Base-by-base conservation (phyloP, 1,284 basidiomycete species). In the Leccinum variabile region DNA sequence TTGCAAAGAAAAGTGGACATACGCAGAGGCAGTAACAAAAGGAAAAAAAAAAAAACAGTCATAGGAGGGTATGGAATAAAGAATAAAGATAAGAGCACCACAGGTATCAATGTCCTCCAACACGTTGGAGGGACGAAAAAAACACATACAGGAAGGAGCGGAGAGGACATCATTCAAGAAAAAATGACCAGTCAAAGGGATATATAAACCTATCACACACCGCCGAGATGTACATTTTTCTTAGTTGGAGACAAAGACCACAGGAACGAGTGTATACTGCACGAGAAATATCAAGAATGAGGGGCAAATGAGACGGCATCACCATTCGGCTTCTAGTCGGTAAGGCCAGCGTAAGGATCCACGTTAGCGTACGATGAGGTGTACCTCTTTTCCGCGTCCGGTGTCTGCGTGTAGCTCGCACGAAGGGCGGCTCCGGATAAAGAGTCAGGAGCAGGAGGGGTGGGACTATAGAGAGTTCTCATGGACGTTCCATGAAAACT, bases 381-480 rank as follows among this genome's bases (percentile, higher is more conserved):
- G 41, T 65, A 70, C 56, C 72, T 71, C 59, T 73, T 71, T 35
- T 74, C 70, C 14, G 60, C 46, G 14, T 66, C 59, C 3, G 59
- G 33, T 22, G 60, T 60, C 22, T 64, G 67, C 2, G 55, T 22
- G 39, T 64, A 56, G 11, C 61, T 68, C 50, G 33, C 46, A 18
- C 65, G 70, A 37, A 32, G 25, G 5, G 37, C 35, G 11, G 10
- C 50, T 9, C 18, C 10, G 3, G 61, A 49, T 22, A 59, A 18
- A 16, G 60, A 37, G 14, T 72, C 69, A 2, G 56, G 61, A 8
- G 60, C 18, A 16, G 69, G 60, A 22, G 64, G 53, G 33, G 58
- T 67, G n/a, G 73, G 69, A n/a, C 66, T 61, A 55, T 75, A 75
- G 32, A 75, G 71, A 5, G 66, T 65, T 50, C 76, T 73, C 74